Base-by-base conservation (phyloP, 352 stramenopile genomes). In the Phytopythium ostracodes region DNA sequence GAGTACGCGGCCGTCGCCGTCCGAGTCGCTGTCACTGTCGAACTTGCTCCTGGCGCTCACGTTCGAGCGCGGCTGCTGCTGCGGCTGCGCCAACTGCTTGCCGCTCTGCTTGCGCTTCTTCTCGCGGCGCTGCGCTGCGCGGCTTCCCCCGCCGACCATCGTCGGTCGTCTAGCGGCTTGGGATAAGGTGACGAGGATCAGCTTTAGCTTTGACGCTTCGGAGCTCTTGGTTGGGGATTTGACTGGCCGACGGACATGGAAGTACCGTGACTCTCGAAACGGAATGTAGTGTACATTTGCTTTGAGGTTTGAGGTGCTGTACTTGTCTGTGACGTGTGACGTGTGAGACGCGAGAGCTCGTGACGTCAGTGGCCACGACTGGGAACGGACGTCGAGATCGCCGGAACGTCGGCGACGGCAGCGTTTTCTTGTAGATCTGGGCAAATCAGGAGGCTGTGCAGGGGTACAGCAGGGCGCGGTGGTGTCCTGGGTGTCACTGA, bases 11-110 rank as follows among this genome's bases (percentile, higher is more conserved):
- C 65, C 70, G 57, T 73, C 70, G 24, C 63, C 75, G 64, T 88
- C 81, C 44, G 63, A 76, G 71, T 79, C 72, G 63, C 74, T 76
- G 58, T 79, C 71, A 42, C 62, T 78, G 15, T 63, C 58, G 27
- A 63, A 76, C 66, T 46, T 63, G 42, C 42, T 47, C 42, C 5
- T 47, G 42, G 33, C 33, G 33, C 33, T 38, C 33, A 14, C n/a
- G 20, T 29, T 20, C 33, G 27, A 3, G 29, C 29, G 29, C 29
- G 4, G 29, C 29, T 33, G 33, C 33, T 49, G 29, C 36, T 22
- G 31, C 35, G 42, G 55, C 4, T 31, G 11, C 4, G 31, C 15
- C 40, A 66, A 52, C 52, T 69, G 60, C 25, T 70, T 56, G 15
- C 27, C 22, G 22, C 49, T 46, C 56, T 77, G 72, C 58, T 70